Conservation (phyloP, 2,329 filamentous ascomycete species). For the Onygenales sp. region DNA sequence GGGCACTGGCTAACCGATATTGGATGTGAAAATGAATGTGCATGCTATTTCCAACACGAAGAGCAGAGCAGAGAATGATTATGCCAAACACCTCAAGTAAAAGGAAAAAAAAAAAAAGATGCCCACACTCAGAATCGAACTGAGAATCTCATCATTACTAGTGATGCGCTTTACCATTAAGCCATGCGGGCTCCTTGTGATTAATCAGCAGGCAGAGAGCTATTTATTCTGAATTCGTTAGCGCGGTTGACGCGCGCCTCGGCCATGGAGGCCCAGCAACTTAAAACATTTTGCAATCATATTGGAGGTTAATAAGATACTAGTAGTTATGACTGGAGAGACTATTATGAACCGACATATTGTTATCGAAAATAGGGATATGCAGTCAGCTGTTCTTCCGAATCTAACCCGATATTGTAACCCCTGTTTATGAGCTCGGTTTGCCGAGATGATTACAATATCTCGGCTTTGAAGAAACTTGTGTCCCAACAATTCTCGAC, state of each 20-base stretch:
- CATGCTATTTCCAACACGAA: too few species aligned
- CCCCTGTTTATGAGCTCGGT: too few species aligned
- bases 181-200: slow-evolving; percentile 19
- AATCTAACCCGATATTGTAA: too few species aligned
- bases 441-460: neutral
- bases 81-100: neutral
- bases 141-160: slow-evolving; percentile 29
- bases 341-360: neutral
- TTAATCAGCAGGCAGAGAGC: neutral
- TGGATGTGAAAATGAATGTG: too few species aligned
- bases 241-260: too few species aligned
- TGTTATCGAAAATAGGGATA: too few species aligned
- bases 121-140: slow-evolving; percentile 28
- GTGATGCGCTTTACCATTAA: slow-evolving; percentile 30
- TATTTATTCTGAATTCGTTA: too few species aligned
- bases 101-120: slow-evolving; percentile 7
- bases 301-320: neutral
- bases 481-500: too few species aligned
- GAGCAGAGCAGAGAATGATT: too few species aligned
- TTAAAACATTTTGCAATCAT: neutral
- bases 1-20: too few species aligned
- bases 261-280: neutral
- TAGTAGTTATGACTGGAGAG: neutral
- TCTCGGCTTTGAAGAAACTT: neutral
- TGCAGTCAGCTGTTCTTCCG: too few species aligned